These are phyloP conservation scores for Hypericum perforatum DNA, from an alignment of 345 rosid genomes.

Conservation along the genomic window DNA sequence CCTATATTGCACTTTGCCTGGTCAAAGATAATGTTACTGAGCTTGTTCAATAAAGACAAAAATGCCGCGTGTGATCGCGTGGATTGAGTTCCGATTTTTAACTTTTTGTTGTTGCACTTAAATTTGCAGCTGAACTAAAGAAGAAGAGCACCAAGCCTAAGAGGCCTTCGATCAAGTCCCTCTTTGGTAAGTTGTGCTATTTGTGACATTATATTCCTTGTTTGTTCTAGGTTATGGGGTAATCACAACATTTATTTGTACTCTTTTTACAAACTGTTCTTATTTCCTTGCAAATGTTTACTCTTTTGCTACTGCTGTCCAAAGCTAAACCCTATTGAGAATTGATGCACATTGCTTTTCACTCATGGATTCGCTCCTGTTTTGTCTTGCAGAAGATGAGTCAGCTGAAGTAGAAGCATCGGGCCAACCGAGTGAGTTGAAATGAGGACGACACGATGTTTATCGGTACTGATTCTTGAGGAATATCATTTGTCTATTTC, in stretches of 20 bases:
- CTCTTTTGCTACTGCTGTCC: not conserved
- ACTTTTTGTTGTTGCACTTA: not conserved
- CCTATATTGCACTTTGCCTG: too few species aligned
- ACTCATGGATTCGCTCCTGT: not conserved
- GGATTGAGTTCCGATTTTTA: not conserved
- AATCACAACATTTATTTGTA: not conserved
- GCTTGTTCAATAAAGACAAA: too few species aligned
- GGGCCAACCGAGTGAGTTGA: slow-evolving; percentile 37
- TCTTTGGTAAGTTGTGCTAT: slow-evolving; percentile 16
- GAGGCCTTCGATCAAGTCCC: slow-evolving; percentile 27
- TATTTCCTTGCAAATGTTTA: not conserved
- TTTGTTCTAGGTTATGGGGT: not conserved
- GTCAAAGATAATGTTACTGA: too few species aligned
- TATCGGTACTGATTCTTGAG: not conserved
- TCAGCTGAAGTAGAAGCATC: slow-evolving; percentile 49
- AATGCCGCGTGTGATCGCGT: not conserved
- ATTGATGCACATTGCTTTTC: not conserved
- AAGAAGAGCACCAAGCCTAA: slow-evolving; percentile 23
- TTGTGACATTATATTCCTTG: not conserved
- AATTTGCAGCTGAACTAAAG: slow-evolving; percentile 19
- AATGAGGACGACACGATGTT: slow-evolving; percentile 20
- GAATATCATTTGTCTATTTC: slow-evolving; percentile 4
- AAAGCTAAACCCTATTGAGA: not conserved
- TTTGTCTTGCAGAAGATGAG: slow-evolving; percentile 57
- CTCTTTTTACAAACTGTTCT: not conserved